These are phyloP conservation scores for Begonia peltatifolia DNA, from an alignment of 306 rosid genomes.

Conservation along the genomic window DNA sequence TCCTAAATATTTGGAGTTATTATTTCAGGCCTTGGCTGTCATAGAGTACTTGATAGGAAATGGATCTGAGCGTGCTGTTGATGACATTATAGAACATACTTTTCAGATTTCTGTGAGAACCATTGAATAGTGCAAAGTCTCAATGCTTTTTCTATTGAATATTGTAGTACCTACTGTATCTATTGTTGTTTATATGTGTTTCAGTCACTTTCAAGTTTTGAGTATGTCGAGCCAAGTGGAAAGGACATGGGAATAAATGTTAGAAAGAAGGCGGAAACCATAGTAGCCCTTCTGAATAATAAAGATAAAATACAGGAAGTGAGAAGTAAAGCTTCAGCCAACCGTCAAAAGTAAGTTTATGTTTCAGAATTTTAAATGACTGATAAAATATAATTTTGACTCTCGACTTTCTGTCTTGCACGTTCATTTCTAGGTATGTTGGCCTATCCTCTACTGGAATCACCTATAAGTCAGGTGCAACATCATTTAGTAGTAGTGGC, in stretches of 20 bases:
- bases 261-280: slow-evolving; percentile 81
- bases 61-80: slow-evolving; percentile 98
- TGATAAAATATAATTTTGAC: slow-evolving; percentile 10
- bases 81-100: slow-evolving; percentile 94
- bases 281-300: slow-evolving; percentile 65
- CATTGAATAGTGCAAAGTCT: slow-evolving; percentile 7
- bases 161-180: slow-evolving; percentile 10
- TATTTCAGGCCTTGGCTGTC: slow-evolving; percentile 82
- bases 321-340: slow-evolving; percentile 88
- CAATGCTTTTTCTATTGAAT: slow-evolving; percentile 11
- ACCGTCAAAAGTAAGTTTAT: slow-evolving; percentile 78
- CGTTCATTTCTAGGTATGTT: slow-evolving; percentile 39
- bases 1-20: slow-evolving; percentile 15
- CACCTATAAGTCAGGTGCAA: slow-evolving; percentile 51
- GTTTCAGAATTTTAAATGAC: slow-evolving; percentile 7
- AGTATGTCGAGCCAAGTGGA: slow-evolving; percentile 94
- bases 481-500: slow-evolving; percentile 42
- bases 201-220: slow-evolving; percentile 86
- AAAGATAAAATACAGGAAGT: slow-evolving; percentile 83
- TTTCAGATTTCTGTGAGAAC: slow-evolving; percentile 82
- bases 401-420: slow-evolving; percentile 10
- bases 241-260: slow-evolving; percentile 94
- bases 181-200: slow-evolving; percentile 5
- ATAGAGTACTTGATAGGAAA: slow-evolving; percentile 81
- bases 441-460: slow-evolving; percentile 97